A percentile compares a stretch with the other conserved stretches of the same genome.
Evolutionary conservation across 768 basidiomycete species (phyloP).

Genomic region (Suillus discolor): DNA sequence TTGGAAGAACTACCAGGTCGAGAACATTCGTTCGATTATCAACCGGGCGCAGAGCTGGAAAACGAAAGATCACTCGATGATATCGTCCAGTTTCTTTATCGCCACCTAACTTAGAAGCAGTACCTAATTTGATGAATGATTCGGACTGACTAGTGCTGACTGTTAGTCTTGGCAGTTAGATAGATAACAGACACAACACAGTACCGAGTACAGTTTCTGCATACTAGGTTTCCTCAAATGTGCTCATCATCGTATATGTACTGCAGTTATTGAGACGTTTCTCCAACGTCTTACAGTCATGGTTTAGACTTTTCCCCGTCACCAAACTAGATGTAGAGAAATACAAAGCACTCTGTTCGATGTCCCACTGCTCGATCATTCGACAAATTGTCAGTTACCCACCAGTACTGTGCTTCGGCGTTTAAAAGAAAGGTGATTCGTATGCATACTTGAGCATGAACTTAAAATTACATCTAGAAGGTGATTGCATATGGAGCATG

Average conservation of each 20-base stretch:
- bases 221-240: background rate
- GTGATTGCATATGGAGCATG: too few relatives aligned
- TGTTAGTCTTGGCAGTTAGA: background rate
- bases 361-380: too few relatives aligned
- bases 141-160: background rate
- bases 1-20: slow-evolving; percentile 42
- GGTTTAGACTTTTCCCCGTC: slow-evolving; percentile 18
- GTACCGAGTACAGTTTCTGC: background rate
- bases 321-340: slow-evolving; percentile 24
- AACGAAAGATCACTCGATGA: slow-evolving; percentile 40
- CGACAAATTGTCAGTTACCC: too few relatives aligned
- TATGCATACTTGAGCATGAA: too few relatives aligned
- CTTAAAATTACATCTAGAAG: too few relatives aligned
- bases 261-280: background rate
- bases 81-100: slow-evolving; percentile 41
- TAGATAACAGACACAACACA: background rate
- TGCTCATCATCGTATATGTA: background rate
- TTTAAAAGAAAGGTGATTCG: too few relatives aligned
- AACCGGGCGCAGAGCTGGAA: slow-evolving; percentile 34
- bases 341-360: slow-evolving; percentile 18
- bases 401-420: too few relatives aligned
- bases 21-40: slow-evolving; percentile 63
- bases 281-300: background rate
- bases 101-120: slow-evolving; percentile 10
- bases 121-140: background rate